Evolutionary conservation across 495 filamentous ascomycete genomes (phyloP).

Genomic region (Penicillium lagena): DNA sequence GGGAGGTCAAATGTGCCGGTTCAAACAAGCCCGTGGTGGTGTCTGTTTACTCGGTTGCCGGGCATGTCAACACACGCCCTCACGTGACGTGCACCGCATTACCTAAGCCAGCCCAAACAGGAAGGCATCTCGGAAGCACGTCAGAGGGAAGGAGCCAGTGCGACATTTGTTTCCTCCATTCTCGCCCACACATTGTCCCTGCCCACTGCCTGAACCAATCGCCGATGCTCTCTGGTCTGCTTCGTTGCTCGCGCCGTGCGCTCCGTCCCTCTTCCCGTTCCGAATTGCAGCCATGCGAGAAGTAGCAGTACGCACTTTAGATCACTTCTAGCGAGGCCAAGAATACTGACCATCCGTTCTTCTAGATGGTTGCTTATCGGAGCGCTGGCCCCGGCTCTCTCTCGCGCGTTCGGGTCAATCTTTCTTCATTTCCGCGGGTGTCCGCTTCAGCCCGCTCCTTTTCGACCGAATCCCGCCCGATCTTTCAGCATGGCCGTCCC

Average conservation of each 20-base stretch:
- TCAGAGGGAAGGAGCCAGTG: slow-evolving; percentile 12
- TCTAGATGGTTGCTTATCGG: slow-evolving; percentile 18
- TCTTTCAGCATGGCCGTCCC: slow-evolving; percentile 10
- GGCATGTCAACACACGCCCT: slow-evolving; percentile 1
- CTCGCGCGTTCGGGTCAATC: slow-evolving; percentile 15
- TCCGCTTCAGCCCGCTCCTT: slow-evolving; percentile 20
- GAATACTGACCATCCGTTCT: slow-evolving; percentile 1
- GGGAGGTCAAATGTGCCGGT: neutral
- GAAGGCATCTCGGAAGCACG: slow-evolving; percentile 10
- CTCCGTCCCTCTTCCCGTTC: slow-evolving; percentile 17
- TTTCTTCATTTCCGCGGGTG: slow-evolving; percentile 11
- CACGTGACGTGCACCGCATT: slow-evolving; percentile 14
- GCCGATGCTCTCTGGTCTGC: slow-evolving; percentile 12
- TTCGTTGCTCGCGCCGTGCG: slow-evolving; percentile 17
- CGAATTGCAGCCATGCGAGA: slow-evolving; percentile 25
- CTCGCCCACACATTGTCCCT: no score
- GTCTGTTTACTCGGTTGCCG: slow-evolving; percentile 32
- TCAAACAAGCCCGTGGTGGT: slow-evolving; percentile 12
- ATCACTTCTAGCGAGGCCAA: slow-evolving; percentile 4
- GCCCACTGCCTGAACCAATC: no score
- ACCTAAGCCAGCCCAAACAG: slow-evolving; percentile 10
- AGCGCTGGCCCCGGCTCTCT: slow-evolving; percentile 16
- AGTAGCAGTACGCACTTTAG: slow-evolving; percentile 23
- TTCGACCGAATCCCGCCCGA: slow-evolving; percentile 17
- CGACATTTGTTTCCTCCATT: no score